Base-by-base conservation (phyloP, 805 yeast species). In the Cyberlindnera meyerae region DNA sequence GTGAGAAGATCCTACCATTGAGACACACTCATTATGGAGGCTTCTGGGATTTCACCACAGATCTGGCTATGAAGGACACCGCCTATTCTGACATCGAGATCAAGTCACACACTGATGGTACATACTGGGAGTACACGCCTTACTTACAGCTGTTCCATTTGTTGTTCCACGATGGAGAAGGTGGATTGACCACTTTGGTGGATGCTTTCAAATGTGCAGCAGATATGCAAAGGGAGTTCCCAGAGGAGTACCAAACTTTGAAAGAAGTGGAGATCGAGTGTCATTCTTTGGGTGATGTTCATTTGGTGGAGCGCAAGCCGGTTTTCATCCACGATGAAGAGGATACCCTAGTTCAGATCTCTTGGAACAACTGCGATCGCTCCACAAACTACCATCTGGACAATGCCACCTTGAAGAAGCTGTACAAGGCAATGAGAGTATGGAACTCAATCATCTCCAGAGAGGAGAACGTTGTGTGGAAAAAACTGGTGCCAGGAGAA, bases 21-120 rank as follows among this genome's bases (percentile, higher is more conserved):
- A 63, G 82, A 28, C 78, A 78, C 18, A 80, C 88, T 2, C 88
- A 80, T 52, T 80, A 81, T 47, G 87, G 86, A n/a, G 86, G 83
- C 1, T 79, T 81, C 59, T 81, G 87, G 86, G 85, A 79, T 52
- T 80, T 81, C 57, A 80, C 87, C 9, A 69, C 83, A 5, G 83
- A 80, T 49, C 61, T 80, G 49, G 68, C 78, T 31, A 77, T 73
- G 60, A 73, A 75, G 40, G 88, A 80, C 51, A 78, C 84, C 4
- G 88, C 88, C 4, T 80, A 80, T 54, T 79, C 86, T 12, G 77
- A 78, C 49, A 64, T 79, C 37, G 81, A 75, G 43, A 74, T 80
- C 34, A 73, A 74, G 7, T 60, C 73, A 9, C 88, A 80, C 49
- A 79, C 86, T 2, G 87, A 80, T 54, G 87, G 87, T 5, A 80